Conservation (phyloP, 306 rosid species). For the Boehmeria nivea region DNA sequence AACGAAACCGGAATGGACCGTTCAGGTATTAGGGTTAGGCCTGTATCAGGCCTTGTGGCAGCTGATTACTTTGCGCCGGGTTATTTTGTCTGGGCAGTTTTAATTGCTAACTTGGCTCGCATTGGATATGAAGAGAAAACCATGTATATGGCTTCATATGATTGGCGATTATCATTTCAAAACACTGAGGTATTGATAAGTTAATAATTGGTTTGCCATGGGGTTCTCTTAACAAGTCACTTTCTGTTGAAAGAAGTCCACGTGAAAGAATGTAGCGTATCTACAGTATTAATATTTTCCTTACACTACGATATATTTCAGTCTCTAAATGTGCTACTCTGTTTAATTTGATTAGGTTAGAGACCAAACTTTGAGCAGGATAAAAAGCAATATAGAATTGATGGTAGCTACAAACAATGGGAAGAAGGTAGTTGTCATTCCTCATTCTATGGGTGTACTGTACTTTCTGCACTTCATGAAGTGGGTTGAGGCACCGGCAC, state of each 20-base stretch:
- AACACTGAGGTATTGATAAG: slow-evolving; percentile 65
- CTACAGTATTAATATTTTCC: neutral
- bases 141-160: slow-evolving; percentile 90
- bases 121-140: slow-evolving; percentile 85
- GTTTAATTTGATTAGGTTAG: slow-evolving; percentile 51
- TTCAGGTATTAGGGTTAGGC: slow-evolving; percentile 69
- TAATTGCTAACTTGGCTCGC: slow-evolving; percentile 85
- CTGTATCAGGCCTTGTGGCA: slow-evolving; percentile 93
- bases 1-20: slow-evolving; percentile 80
- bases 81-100: slow-evolving; percentile 90
- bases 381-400: slow-evolving; percentile 68
- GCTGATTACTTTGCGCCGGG: slow-evolving; percentile 93
- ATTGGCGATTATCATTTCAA: slow-evolving; percentile 84
- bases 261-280: slow-evolving; percentile 10
- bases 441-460: slow-evolving; percentile 81
- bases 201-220: slow-evolving; percentile 4
- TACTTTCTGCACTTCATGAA: slow-evolving; percentile 88
- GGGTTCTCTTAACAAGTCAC: neutral
- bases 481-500: slow-evolving; percentile 81
- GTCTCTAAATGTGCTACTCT: slow-evolving; percentile 12
- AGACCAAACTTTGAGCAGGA: slow-evolving; percentile 70
- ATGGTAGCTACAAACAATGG: slow-evolving; percentile 76
- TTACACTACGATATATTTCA: slow-evolving; percentile 8
- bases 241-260: no score
- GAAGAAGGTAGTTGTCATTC: slow-evolving; percentile 73